Conservation (phyloP, 1,139 yeast genomes). For the Barnettozyma hawaiiensis region DNA sequence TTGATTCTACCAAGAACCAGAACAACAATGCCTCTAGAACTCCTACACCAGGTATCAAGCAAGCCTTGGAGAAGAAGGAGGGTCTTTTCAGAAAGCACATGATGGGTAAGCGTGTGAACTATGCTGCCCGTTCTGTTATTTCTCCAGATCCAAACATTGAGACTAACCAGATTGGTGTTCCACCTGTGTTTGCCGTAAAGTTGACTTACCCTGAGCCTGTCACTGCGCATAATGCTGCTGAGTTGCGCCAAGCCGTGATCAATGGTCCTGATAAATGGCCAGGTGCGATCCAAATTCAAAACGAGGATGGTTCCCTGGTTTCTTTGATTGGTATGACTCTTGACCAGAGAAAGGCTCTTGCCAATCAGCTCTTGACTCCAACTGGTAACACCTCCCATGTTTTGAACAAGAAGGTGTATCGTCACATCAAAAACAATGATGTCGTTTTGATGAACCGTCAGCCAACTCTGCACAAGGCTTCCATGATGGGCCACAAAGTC, state of each 20-base stretch:
- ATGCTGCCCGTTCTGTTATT: slow-evolving; percentile 97
- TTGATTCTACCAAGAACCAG: slow-evolving; percentile 89
- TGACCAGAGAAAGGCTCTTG: slow-evolving; percentile 95
- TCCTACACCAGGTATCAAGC: slow-evolving; percentile 93
- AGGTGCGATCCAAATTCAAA: slow-evolving; percentile 94
- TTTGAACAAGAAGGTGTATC: slow-evolving; percentile 83
- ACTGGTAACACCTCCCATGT: slow-evolving; percentile 46
- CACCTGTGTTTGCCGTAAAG: slow-evolving; percentile 95
- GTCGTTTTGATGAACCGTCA: slow-evolving; percentile 98
- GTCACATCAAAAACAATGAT: slow-evolving; percentile 93
- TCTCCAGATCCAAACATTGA: slow-evolving; percentile 98
- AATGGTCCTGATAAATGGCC: slow-evolving; percentile 99
- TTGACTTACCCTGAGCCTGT: slow-evolving; percentile 98
- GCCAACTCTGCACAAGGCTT: slow-evolving; percentile 97
- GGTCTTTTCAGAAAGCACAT: slow-evolving; percentile 97
- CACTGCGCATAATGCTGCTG: slow-evolving; percentile 87
- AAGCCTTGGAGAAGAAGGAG: slow-evolving; percentile 96
- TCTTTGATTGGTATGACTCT: slow-evolving; percentile 82
- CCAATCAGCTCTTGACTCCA: slow-evolving; percentile 92
- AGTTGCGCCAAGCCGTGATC: slow-evolving; percentile 88
- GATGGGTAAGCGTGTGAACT: slow-evolving; percentile 99
- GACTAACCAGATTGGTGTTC: slow-evolving; percentile 97
- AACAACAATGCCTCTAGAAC: slow-evolving; percentile 53
- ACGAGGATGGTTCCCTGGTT: slow-evolving; percentile 88
- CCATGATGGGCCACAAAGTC: slow-evolving; percentile 99